Evolutionary conservation across 2,329 filamentous ascomycete genomes (phyloP).

Genomic region (Fonsecaea monophora): DNA sequence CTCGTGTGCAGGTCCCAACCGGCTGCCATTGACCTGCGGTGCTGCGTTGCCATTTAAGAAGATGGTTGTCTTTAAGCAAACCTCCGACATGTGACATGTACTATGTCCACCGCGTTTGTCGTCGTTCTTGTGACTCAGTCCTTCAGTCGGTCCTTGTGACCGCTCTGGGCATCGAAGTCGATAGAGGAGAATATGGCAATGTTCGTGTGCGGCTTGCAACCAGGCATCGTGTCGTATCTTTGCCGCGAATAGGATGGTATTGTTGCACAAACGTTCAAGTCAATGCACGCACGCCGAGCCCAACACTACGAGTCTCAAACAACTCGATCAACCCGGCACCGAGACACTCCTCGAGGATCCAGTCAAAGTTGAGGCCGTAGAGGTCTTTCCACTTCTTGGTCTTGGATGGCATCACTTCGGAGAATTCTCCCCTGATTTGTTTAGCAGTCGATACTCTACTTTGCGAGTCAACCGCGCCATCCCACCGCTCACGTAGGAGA

Average conservation of each 20-base stretch:
- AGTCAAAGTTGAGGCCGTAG: conserved; percentile 65
- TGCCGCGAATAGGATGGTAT: neutral
- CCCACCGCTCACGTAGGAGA: conserved; percentile 66
- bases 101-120: neutral
- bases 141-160: neutral
- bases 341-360: conserved; percentile 66
- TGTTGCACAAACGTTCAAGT: conserved; percentile 19
- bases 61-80: neutral
- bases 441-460: conserved; percentile 57
- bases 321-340: conserved; percentile 67
- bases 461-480: conserved; percentile 62
- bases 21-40: neutral
- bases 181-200: neutral
- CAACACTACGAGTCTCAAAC: conserved; percentile 69
- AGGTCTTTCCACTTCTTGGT: conserved; percentile 70
- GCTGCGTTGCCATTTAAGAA: neutral
- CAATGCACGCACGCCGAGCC: conserved; percentile 56
- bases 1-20: neutral
- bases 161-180: neutral
- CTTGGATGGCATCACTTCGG: conserved; percentile 62
- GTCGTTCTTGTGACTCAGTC: neutral
- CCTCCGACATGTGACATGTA: neutral
- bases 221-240: neutral
- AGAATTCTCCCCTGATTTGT: conserved; percentile 62
- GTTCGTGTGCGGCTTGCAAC: neutral